Percentiles rank a stretch among this genome's conserved stretches.
Conservation (phyloP, 495 filamentous ascomycete genomes). For the Pseudomonodictys pantanalensis region DNA sequence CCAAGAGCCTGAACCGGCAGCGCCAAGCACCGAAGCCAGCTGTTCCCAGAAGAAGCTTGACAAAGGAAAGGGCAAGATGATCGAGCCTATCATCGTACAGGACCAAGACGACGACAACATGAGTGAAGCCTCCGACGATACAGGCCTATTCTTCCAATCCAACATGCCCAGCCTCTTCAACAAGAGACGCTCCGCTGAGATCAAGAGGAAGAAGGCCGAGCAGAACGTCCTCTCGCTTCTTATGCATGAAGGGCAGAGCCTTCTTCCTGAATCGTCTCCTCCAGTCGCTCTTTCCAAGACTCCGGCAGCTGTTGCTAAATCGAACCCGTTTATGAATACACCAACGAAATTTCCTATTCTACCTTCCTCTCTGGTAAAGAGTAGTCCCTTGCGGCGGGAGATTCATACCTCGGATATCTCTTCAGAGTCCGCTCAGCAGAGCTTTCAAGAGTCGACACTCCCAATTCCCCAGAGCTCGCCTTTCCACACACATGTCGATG, state of each 20-base stretch:
- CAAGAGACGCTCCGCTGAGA: not conserved
- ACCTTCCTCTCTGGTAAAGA: constrained; percentile 11
- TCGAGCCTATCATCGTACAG: not conserved
- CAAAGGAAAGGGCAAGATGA: constrained; percentile 18
- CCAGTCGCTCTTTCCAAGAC: not conserved
- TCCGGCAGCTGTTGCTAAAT: not conserved
- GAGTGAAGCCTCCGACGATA: constrained; percentile 38
- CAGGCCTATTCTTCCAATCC: constrained; percentile 40
- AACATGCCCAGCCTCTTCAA: constrained; percentile 36
- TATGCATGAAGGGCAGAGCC: constrained; percentile 14
- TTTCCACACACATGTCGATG: constrained; percentile 23
- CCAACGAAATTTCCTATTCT: constrained; percentile 15
- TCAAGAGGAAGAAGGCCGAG: not conserved
- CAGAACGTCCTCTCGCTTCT: constrained; percentile 24
- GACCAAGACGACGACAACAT: constrained; percentile 12
- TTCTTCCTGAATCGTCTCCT: constrained; percentile 14
- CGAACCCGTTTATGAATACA: constrained; percentile 15
- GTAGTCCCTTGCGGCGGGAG: constrained; percentile 17
- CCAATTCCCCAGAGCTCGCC: constrained; percentile 20
- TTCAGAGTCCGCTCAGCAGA: constrained; percentile 11
- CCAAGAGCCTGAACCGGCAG: not conserved
- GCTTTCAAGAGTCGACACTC: constrained; percentile 9
- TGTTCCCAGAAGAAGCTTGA: not conserved
- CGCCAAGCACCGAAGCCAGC: constrained; percentile 1
- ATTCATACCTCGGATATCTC: constrained; percentile 1